phyloP scores from a whole-genome alignment of 2,329 filamentous ascomycete genomes.

The Emericellopsis atlantica region DNA sequence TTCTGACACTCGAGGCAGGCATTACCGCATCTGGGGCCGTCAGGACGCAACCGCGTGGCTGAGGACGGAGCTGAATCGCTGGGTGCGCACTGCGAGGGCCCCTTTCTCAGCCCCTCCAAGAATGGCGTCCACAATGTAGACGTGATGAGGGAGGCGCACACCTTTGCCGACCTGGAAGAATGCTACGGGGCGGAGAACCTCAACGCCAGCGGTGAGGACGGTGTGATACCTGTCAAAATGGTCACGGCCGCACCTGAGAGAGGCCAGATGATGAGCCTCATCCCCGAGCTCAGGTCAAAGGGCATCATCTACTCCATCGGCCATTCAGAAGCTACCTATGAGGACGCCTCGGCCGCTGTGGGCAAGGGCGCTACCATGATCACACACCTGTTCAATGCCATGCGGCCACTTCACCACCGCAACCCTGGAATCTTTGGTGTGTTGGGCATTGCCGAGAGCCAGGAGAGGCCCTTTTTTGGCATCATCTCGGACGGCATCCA shows the following conservation, averaged over 20 bases:
- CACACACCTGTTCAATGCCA: slow-evolving; percentile 89
- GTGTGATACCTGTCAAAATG: slow-evolving; percentile 50
- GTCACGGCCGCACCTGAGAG: slow-evolving; percentile 79
- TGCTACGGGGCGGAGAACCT: slow-evolving; percentile 68
- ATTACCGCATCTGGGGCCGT: slow-evolving; percentile 66
- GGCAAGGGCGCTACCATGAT: slow-evolving; percentile 75
- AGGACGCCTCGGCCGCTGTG: slow-evolving; percentile 62
- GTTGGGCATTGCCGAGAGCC: slow-evolving; percentile 51
- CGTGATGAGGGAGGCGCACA: slow-evolving; percentile 53
- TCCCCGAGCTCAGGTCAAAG: slow-evolving; percentile 49
- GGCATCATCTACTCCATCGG: slow-evolving; percentile 72
- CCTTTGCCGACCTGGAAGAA: slow-evolving; percentile 50
- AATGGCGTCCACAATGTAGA: slow-evolving; percentile 75
- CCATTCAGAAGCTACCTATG: slow-evolving; percentile 79
- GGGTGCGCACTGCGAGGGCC: slow-evolving; percentile 83
- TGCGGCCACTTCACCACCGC: slow-evolving; percentile 80
- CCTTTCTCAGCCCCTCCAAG: slow-evolving; percentile 71
- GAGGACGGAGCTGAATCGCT: slow-evolving; percentile 71
- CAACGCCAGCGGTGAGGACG: slow-evolving; percentile 17
- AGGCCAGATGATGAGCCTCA: slow-evolving; percentile 55
- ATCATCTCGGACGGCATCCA: slow-evolving; percentile 88
- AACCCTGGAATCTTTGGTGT: slow-evolving; percentile 86
- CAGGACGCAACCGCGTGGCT: slow-evolving; percentile 44
- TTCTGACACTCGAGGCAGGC: slow-evolving; percentile 24
- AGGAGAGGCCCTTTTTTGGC: slow-evolving; percentile 64